Evolutionary conservation across 306 rosid species (phyloP).

Genomic region (Cajanus cajan): DNA sequence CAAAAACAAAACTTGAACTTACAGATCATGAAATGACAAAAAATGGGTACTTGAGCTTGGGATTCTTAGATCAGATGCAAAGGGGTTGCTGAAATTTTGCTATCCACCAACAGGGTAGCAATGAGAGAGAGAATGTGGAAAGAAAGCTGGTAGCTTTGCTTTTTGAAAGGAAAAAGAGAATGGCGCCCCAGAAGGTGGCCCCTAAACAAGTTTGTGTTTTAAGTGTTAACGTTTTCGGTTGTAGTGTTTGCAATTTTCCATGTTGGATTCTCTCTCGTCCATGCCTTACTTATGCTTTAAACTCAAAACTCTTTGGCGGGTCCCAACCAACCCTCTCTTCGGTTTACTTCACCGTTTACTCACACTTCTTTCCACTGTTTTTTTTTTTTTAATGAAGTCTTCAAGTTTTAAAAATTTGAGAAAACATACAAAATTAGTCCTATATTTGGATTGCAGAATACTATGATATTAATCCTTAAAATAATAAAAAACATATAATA

Average conservation of each 20-base stretch:
- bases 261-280: neutral
- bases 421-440: no score
- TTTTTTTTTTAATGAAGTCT: no score
- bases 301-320: slow-evolving; percentile 54
- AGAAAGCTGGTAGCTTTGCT: slow-evolving; percentile 43
- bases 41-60: slow-evolving; percentile 24
- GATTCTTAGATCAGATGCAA: slow-evolving; percentile 62
- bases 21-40: slow-evolving; percentile 53
- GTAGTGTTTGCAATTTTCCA: neutral
- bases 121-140: slow-evolving; percentile 23
- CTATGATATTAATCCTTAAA: no score
- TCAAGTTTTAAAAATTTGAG: no score
- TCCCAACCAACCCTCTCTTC: slow-evolving; percentile 30
- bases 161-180: slow-evolving; percentile 46
- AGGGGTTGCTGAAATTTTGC: slow-evolving; percentile 26
- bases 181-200: slow-evolving; percentile 30
- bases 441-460: no score
- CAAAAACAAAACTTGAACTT: slow-evolving; percentile 49
- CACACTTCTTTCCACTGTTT: neutral
- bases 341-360: neutral
- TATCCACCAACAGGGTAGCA: slow-evolving; percentile 34
- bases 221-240: slow-evolving; percentile 27
- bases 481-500: no score
- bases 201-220: slow-evolving; percentile 13
- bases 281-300: slow-evolving; percentile 39